phyloP scores from a whole-genome alignment of 352 stramenopile species.

The Globisporangium barbulae region DNA sequence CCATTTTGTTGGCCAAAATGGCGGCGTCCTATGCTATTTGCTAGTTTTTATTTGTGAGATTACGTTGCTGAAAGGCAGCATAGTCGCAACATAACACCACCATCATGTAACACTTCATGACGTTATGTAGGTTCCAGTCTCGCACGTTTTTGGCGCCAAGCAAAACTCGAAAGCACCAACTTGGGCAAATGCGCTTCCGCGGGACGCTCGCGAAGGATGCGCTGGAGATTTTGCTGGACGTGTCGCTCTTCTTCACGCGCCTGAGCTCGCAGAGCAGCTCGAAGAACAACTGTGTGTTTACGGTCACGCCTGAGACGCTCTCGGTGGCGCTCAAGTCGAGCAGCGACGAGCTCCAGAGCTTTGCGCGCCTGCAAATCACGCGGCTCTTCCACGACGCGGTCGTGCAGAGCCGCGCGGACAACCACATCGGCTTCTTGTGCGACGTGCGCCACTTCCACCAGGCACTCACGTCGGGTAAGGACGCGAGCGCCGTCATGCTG shows the following conservation, averaged over 20 bases:
- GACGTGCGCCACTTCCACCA: constrained; percentile 74
- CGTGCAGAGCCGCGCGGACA: constrained; percentile 69
- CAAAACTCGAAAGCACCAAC: neutral
- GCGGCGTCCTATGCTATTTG: neutral
- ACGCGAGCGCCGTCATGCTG: constrained; percentile 77
- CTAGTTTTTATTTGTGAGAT: neutral
- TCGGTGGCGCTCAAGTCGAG: constrained; percentile 65
- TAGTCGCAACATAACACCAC: neutral
- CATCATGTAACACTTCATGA: neutral
- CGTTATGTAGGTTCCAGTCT: neutral
- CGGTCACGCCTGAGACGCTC: constrained; percentile 60
- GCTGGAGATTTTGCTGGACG: constrained; percentile 73
- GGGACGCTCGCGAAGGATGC: constrained; percentile 72
- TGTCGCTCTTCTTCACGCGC: constrained; percentile 68
- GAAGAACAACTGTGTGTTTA: constrained; percentile 72
- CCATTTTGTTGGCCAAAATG: neutral
- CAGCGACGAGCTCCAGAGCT: constrained; percentile 77
- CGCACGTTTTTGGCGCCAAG: constrained; percentile 4
- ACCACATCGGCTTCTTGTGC: constrained; percentile 80
- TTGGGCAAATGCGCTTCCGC: constrained; percentile 67
- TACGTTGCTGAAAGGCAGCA: neutral
- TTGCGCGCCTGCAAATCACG: constrained; percentile 56
- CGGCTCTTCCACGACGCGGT: constrained; percentile 72
- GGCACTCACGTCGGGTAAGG: constrained; percentile 70
- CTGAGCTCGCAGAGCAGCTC: constrained; percentile 47